Percentiles rank a stretch among this genome's conserved stretches.
phyloP scores from a whole-genome alignment of 495 filamentous ascomycete genomes.

The Parmelia sp. region DNA sequence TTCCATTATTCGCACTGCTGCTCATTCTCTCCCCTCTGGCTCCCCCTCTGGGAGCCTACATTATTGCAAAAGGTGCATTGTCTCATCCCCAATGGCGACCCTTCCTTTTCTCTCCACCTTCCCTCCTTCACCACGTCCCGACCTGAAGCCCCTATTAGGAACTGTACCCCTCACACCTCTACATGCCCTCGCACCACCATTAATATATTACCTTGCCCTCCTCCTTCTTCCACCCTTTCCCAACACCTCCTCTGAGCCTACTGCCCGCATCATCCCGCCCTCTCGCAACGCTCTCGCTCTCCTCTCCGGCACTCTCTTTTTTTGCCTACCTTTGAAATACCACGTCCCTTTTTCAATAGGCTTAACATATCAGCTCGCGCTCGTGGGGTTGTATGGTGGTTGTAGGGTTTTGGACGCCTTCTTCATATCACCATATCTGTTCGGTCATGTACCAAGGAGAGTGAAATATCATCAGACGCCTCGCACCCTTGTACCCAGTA shows the following conservation, averaged over 20 bases:
- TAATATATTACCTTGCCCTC: slow-evolving; percentile 27
- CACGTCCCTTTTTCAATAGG: slow-evolving; percentile 26
- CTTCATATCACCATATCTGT: slow-evolving; percentile 24
- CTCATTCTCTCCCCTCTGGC: background rate
- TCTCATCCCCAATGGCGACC: background rate
- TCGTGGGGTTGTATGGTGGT: slow-evolving; percentile 26
- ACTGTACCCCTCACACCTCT: slow-evolving; percentile 21
- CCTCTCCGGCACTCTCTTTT: slow-evolving; percentile 20
- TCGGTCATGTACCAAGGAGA: slow-evolving; percentile 21
- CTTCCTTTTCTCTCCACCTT: slow-evolving; percentile 11
- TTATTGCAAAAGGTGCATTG: too few species aligned
- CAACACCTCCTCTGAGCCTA: background rate
- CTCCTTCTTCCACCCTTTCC: slow-evolving; percentile 25
- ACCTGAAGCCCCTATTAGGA: slow-evolving; percentile 20
- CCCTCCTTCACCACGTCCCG: slow-evolving; percentile 17
- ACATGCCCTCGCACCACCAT: slow-evolving; percentile 23
- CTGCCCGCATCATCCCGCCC: slow-evolving; percentile 11
- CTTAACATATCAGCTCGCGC: slow-evolving; percentile 27
- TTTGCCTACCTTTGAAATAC: slow-evolving; percentile 25
- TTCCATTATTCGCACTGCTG: background rate
- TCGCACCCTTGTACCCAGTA: slow-evolving; percentile 4
- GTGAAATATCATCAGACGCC: slow-evolving; percentile 24
- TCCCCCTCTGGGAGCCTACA: too few species aligned
- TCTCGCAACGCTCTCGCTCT: slow-evolving; percentile 25
- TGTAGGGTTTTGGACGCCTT: slow-evolving; percentile 26